Percentiles rank a stretch among this genome's conserved stretches.
These are phyloP conservation scores for Moricandia arvensis DNA, from an alignment of 345 rosid species.

Conservation along the genomic window DNA sequence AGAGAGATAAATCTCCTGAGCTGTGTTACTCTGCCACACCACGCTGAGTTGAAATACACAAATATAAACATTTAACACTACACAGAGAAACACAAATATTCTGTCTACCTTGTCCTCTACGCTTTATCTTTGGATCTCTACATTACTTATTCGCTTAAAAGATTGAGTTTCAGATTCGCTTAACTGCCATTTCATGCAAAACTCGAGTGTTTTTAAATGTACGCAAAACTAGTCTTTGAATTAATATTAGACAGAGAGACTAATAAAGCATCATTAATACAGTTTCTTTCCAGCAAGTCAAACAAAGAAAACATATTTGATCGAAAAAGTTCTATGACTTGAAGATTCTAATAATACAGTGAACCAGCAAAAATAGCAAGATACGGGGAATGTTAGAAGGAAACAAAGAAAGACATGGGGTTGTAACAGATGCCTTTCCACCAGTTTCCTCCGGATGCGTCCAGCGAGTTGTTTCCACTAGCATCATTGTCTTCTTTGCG, in stretches of 20 bases:
- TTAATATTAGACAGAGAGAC: not conserved
- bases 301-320: not conserved
- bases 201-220: not conserved
- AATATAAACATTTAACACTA: not conserved
- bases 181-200: not conserved
- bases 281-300: slow-evolving; percentile 7
- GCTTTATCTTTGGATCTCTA: not conserved
- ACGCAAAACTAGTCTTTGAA: not conserved
- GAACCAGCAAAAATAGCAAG: slow-evolving; percentile 56
- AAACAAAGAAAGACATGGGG: not conserved
- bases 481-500: slow-evolving; percentile 51
- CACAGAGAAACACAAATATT: not conserved
- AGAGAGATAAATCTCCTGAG: not conserved
- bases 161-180: not conserved
- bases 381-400: not conserved
- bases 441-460: slow-evolving; percentile 90
- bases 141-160: no score
- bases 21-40: not conserved
- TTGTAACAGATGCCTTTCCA: slow-evolving; percentile 65
- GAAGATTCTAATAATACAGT: slow-evolving; percentile 63
- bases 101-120: not conserved
- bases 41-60: not conserved
- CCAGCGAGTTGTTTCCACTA: slow-evolving; percentile 45
- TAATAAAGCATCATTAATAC: not conserved
- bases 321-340: slow-evolving; percentile 9